A percentile compares a stretch with the other conserved stretches of the same genome.
phyloP scores from a whole-genome alignment of 192 early-diverging fungal genomes.

The Backusella circina region DNA sequence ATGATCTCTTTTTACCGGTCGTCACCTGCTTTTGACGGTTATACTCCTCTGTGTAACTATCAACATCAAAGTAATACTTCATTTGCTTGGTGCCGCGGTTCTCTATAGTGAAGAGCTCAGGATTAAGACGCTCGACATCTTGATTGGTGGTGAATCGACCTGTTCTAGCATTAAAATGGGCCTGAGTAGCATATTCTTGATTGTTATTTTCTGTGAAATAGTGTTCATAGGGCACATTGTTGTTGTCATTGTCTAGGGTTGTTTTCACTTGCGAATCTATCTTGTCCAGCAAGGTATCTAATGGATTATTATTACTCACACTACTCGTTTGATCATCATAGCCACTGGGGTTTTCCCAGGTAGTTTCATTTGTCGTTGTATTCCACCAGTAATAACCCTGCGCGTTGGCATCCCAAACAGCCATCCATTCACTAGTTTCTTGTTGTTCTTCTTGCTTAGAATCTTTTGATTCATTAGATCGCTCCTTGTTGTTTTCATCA shows the following conservation, averaged over 20 bases:
- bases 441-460: not conserved
- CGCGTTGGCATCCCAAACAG: constrained; percentile 38
- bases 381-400: constrained; percentile 53
- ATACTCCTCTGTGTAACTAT: constrained; percentile 28
- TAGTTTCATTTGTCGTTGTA: constrained; percentile 46
- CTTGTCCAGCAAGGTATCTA: constrained; percentile 41
- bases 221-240: not conserved
- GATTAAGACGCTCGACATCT: constrained; percentile 32
- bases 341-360: constrained; percentile 38
- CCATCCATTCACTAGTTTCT: constrained; percentile 28
- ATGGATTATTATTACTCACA: constrained; percentile 14
- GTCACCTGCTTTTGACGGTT: constrained; percentile 8
- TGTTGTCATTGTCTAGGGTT: constrained; percentile 20
- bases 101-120: constrained; percentile 38
- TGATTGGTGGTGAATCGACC: constrained; percentile 29
- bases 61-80: constrained; percentile 42
- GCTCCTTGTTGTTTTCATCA: not conserved
- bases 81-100: constrained; percentile 37
- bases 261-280: constrained; percentile 39
- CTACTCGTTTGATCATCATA: not conserved
- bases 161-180: constrained; percentile 42
- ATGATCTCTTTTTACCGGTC: constrained; percentile 16
- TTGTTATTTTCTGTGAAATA: not conserved
- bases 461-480: not conserved
- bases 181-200: constrained; percentile 25